Conservation (phyloP, 1,284 basidiomycete species). For the Marasmius oreades region DNA sequence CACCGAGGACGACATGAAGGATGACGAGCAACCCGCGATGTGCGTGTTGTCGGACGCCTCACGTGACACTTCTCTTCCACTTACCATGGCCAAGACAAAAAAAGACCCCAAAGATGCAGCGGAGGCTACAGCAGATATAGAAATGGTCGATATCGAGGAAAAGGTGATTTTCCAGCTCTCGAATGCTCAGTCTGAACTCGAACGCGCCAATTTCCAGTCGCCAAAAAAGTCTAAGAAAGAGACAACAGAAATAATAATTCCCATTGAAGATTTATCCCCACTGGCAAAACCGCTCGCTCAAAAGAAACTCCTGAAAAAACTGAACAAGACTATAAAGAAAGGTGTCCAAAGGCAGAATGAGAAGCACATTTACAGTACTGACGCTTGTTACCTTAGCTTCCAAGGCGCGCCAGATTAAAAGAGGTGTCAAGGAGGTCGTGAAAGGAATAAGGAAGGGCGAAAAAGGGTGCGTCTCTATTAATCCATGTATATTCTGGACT, state of each 20-base stretch:
- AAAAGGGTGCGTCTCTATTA: constrained; percentile 67
- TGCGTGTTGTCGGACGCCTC: background rate
- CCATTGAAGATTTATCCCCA: constrained; percentile 81
- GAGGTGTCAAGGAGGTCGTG: constrained; percentile 95
- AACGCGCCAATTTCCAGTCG: constrained; percentile 31
- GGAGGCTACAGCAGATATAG: constrained; percentile 10
- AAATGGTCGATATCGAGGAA: constrained; percentile 12
- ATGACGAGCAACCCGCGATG: background rate
- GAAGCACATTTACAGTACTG: background rate
- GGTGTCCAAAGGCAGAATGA: constrained; percentile 39
- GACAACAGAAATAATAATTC: constrained; percentile 66
- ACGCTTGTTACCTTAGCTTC: constrained; percentile 55
- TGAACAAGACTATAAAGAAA: constrained; percentile 92
- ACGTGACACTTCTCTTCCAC: constrained; percentile 3
- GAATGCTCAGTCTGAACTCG: background rate
- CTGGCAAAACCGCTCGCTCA: constrained; percentile 88
- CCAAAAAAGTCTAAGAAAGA: constrained; percentile 56
- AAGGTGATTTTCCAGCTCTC: background rate
- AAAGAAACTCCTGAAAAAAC: constrained; percentile 89
- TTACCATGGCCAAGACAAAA: constrained; percentile 12
- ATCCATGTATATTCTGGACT: background rate
- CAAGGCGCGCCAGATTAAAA: constrained; percentile 88
- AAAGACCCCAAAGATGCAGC: constrained; percentile 9
- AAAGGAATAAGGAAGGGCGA: constrained; percentile 95
- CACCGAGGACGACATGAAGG: constrained; percentile 11